These are phyloP conservation scores for Flaveria sonorensis DNA, from an alignment of 129 eudicot genomes.

Conservation along the genomic window DNA sequence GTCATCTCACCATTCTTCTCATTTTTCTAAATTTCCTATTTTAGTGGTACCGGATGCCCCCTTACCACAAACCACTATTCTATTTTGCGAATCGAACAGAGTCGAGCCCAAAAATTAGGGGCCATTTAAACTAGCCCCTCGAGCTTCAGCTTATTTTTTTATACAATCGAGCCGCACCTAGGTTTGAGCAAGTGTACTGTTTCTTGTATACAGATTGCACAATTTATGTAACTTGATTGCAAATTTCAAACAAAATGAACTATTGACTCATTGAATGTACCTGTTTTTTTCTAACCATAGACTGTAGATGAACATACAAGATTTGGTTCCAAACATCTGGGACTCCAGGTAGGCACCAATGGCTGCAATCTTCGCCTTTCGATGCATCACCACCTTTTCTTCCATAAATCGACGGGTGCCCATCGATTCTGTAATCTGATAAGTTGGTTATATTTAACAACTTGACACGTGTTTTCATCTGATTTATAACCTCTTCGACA, in stretches of 20 bases:
- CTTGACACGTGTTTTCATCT: constrained; percentile 70
- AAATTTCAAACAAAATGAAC: neutral
- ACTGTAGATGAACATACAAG: constrained; percentile 60
- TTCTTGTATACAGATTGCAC: neutral
- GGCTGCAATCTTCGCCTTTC: constrained; percentile 93
- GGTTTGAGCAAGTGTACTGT: no score
- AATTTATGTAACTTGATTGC: neutral
- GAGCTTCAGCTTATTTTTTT: no score
- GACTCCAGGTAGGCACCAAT: constrained; percentile 98
- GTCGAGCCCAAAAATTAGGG: no score
- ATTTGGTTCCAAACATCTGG: constrained; percentile 94
- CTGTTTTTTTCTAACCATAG: constrained; percentile 19
- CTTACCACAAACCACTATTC: no score
- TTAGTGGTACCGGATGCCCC: no score
- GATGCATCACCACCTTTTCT: constrained; percentile 39
- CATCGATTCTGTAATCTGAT: constrained; percentile 88
- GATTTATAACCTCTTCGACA: constrained; percentile 51
- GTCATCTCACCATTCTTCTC: no score
- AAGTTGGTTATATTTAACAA: constrained; percentile 61
- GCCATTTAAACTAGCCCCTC: no score
- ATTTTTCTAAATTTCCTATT: no score
- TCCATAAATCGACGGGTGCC: constrained; percentile 89
- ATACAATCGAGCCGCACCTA: no score
- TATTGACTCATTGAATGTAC: constrained; percentile 17
- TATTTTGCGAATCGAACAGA: no score